Base-by-base conservation (phyloP, 2,329 filamentous ascomycete species). In the Geosmithia morbida region DNA sequence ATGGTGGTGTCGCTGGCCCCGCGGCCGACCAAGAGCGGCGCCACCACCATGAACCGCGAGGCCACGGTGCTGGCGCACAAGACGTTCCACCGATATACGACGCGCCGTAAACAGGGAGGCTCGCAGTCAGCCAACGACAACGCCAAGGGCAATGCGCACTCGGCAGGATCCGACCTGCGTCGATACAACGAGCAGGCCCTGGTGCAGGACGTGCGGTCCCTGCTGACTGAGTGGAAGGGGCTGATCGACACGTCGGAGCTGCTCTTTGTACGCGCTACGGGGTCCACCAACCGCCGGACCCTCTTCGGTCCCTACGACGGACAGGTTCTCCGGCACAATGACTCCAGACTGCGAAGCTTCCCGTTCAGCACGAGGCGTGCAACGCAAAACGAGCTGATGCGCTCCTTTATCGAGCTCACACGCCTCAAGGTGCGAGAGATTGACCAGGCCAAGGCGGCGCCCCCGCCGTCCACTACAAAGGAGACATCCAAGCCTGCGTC, bases 11-110 rank as follows among this genome's bases (percentile, higher is more conserved):
- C 88, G 0, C 73, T 97, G 3, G 80, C 87, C 1, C 89, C 92
- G 0, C 85, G 88, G 51, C 70, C 84, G 47, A 77, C 79, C 39
- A 90, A 86, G 59, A 78, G 79, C 46, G 70, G 72, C 2, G 69
- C 76, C 16, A 84, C 85, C 0, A 72, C 83, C 1, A 77, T 94
- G 59, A 88, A 94, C 53, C 76, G 87, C 47, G 85, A 94, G 57
- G 87, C 90, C 6, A 84, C 83, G 0, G 87, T 97, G 1, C 74
- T 96, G 43, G 90, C 88, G 0, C 90, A 97, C 65, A 98, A 98
- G 69, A 96, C 90, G 0, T 98, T 97, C 63, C 94, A 98, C 63
- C 78, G 92, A 49, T 98, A 98, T 60, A 98, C 94, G 0, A 98
- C 92, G 6, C 76, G 92, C 53, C 77, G 92, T 54, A 98, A 98